phyloP scores from a whole-genome alignment of 805 yeast species.

The Pichia ethanolica region DNA sequence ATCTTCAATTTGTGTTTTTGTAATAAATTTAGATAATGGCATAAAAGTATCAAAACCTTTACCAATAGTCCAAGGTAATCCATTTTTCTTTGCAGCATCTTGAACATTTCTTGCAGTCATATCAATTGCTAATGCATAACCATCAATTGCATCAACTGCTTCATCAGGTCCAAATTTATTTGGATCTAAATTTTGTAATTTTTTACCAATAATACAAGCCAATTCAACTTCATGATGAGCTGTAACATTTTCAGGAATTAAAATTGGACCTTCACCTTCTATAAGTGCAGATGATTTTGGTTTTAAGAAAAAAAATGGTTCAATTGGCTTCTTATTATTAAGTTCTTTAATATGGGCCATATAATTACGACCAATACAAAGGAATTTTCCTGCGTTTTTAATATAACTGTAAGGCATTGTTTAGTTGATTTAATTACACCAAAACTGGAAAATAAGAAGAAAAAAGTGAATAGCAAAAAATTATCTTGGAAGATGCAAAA shows the following conservation, averaged over 20 bases:
- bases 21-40: conserved; percentile 73
- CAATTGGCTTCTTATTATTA: conserved; percentile 70
- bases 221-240: conserved; percentile 93
- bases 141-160: conserved; percentile 72
- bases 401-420: conserved; percentile 43
- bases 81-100: conserved; percentile 87
- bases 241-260: conserved; percentile 70
- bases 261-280: conserved; percentile 65
- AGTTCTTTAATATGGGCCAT: conserved; percentile 94
- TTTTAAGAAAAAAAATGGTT: conserved; percentile 89
- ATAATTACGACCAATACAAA: conserved; percentile 95
- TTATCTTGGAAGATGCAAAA: not conserved
- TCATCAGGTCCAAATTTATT: conserved; percentile 50
- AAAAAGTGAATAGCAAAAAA: not conserved
- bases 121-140: conserved; percentile 86
- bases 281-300: conserved; percentile 74
- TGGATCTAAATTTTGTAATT: conserved; percentile 54
- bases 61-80: conserved; percentile 94
- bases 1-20: conserved; percentile 57
- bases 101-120: conserved; percentile 95
- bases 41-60: conserved; percentile 95
- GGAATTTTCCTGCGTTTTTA: conserved; percentile 63
- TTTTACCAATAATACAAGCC: conserved; percentile 66
- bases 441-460: not conserved
- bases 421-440: not conserved